Percentiles rank a stretch among this genome's conserved stretches.
phyloP scores from a whole-genome alignment of 352 stramenopile species.

The Globisporangium nunn region DNA sequence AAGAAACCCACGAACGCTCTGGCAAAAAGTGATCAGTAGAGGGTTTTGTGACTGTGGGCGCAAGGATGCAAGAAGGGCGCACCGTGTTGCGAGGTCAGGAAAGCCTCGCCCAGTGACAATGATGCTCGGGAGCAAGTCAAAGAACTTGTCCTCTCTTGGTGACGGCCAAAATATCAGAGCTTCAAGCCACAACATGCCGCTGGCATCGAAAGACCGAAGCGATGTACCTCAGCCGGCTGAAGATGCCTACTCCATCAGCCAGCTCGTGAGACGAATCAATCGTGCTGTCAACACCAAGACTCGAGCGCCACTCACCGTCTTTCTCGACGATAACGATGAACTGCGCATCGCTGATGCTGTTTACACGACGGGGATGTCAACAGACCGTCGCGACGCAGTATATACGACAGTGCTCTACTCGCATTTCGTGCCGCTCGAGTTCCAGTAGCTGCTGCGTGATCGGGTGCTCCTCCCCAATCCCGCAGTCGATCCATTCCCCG shows the following conservation, averaged over 20 bases:
- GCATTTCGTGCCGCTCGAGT: conserved; percentile 45
- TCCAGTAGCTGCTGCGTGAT: conserved; percentile 76
- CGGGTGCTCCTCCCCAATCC: conserved; percentile 50
- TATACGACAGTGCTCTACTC: not conserved
- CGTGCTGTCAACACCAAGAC: not conserved
- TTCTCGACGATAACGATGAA: conserved; percentile 95
- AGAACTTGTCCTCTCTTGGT: conserved; percentile 81
- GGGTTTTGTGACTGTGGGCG: not conserved
- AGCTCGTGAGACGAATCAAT: conserved; percentile 11
- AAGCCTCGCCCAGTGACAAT: conserved; percentile 92
- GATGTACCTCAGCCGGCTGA: conserved; percentile 81
- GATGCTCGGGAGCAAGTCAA: conserved; percentile 84
- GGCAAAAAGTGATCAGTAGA: not conserved
- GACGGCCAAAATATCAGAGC: not conserved
- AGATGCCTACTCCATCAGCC: conserved; percentile 72
- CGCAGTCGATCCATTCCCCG: conserved; percentile 48
- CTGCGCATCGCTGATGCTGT: conserved; percentile 60
- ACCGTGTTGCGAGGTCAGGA: conserved; percentile 91
- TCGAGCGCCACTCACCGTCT: conserved; percentile 59
- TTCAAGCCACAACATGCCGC: not conserved
- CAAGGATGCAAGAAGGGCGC: not conserved
- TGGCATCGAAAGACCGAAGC: too few relatives aligned
- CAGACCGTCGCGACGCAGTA: not conserved
- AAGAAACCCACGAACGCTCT: conserved; percentile 84
- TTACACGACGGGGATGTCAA: not conserved